phyloP scores from a whole-genome alignment of 768 basidiomycete genomes.

The Leucocoprinus sp. region DNA sequence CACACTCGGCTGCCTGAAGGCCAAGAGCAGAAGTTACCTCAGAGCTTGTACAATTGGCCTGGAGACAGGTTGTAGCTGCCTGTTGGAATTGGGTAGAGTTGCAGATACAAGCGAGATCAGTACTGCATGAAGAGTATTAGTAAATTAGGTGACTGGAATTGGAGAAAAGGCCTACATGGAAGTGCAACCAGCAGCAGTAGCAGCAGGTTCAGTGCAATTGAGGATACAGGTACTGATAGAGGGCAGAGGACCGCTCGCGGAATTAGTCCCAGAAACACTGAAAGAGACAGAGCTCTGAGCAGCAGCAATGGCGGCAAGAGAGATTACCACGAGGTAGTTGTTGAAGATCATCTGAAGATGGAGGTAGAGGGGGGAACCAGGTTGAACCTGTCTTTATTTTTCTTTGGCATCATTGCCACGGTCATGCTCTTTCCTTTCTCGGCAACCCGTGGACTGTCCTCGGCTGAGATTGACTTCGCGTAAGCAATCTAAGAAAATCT shows the following conservation, averaged over 20 bases:
- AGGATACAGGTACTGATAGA: constrained; percentile 16
- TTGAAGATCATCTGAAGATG: constrained; percentile 1
- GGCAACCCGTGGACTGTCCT: neutral
- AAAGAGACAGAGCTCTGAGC: constrained; percentile 10
- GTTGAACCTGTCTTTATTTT: neutral
- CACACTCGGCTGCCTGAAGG: constrained; percentile 17
- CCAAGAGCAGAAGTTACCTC: constrained; percentile 15
- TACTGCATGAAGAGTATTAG: constrained; percentile 6
- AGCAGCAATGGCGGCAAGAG: neutral
- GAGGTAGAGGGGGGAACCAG: neutral
- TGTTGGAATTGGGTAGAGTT: constrained; percentile 17
- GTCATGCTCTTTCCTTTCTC: neutral
- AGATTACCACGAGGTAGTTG: neutral
- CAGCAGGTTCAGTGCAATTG: constrained; percentile 16
- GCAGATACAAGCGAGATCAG: constrained; percentile 18
- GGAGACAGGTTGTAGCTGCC: constrained; percentile 17
- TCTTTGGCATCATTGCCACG: neutral
- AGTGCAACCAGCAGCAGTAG: constrained; percentile 11
- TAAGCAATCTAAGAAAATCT: neutral
- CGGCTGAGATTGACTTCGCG: neutral
- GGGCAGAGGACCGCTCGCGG: neutral
- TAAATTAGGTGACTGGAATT: neutral
- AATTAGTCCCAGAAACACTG: neutral
- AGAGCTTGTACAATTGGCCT: constrained; percentile 13
- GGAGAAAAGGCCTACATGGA: constrained; percentile 13